Conservation (phyloP, 2,329 filamentous ascomycete genomes). For the Zymoseptoria passerinii region DNA sequence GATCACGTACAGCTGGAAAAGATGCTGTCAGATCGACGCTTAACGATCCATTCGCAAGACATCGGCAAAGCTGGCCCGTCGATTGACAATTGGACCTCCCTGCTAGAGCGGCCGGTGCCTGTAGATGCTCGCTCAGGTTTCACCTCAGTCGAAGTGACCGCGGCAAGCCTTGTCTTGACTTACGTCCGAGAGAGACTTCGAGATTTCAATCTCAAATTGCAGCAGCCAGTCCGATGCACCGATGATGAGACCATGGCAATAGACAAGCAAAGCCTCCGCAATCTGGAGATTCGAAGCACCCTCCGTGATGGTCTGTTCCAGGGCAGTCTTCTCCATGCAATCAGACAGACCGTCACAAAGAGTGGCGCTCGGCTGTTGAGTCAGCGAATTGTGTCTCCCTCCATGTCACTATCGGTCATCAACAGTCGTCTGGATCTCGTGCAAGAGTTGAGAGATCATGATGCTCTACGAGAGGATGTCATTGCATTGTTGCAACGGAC, state of each 20-base stretch:
- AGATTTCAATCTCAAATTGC: conserved; percentile 70
- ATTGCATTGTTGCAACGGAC: conserved; percentile 61
- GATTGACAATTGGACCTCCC: conserved; percentile 60
- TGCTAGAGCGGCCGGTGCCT: conserved; percentile 67
- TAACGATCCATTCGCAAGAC: conserved; percentile 65
- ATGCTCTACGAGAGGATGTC: conserved; percentile 61
- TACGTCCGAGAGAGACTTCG: conserved; percentile 76
- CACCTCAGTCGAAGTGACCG: conserved; percentile 59
- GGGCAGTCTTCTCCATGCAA: conserved; percentile 82
- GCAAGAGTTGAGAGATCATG: conserved; percentile 59
- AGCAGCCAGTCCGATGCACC: conserved; percentile 68
- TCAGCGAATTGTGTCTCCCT: conserved; percentile 79
- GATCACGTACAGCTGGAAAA: conserved; percentile 19
- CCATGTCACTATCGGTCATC: conserved; percentile 75
- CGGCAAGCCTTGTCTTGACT: conserved; percentile 71
- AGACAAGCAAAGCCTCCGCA: conserved; percentile 82
- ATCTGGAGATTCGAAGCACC: conserved; percentile 81
- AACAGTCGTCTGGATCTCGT: conserved; percentile 75
- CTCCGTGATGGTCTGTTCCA: conserved; percentile 69
- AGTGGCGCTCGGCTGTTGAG: conserved; percentile 78
- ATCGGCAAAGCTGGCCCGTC: conserved; percentile 35
- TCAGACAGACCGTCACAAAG: conserved; percentile 82
- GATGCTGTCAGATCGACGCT: conserved; percentile 38
- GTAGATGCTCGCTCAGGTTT: conserved; percentile 49
- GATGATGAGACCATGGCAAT: conserved; percentile 75